Evolutionary conservation across 2,329 filamentous ascomycete genomes (phyloP), one percentile per base, ranked within the genome.

Genomic region (Penicillium brevicompactum): DNA sequence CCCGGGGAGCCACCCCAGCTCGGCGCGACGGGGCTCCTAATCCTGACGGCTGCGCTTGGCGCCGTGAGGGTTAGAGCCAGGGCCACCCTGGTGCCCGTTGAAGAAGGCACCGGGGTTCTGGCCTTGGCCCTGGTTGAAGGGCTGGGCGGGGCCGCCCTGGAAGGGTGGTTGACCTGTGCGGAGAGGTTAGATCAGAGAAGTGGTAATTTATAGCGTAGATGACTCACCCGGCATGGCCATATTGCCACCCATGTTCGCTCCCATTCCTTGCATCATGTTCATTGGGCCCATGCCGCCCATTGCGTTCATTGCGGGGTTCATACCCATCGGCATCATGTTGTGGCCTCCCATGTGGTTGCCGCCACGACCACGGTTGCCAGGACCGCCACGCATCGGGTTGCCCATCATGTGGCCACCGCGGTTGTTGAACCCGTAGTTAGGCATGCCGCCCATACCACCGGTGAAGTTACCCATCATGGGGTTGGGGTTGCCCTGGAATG

Each of bases 41-140:
- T 92, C 90, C 57, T 89, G 89, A 59, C 90, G 84, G 62, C 89
- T 87, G 62, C 90, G 82, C 77, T 94, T 94, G 3, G 87, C 86
- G 30, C 89, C 89, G 64, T 93, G 90, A 5, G 90, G 90, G 67
- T 93, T 93, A 42, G 77, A 77, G 31, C 45, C 31, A 10, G 74
- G 49, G n/a, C 52, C 74, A 40, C 70, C 75, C 55, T 76, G 75
- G 48, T 77, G 77, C 52, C 5, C 10, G 21, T 38, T 49, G 37
- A 37, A 34, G 9, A 22, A 24, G 76, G 91, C 92, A 55, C 81
- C 84, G 37, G 87, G 84, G 68, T 88, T 90, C 75, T 55, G 50
- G 32, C 30, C 37, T 21, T 54, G 44, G 38, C 53, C 53, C 38
- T 61, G 63, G 45, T 63, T 64, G 45, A 65, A 65, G 22, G 45